A percentile compares a stretch with the other conserved stretches of the same genome.
phyloP scores from a whole-genome alignment of 1,284 basidiomycete species.

The Puccinia triticina region DNA sequence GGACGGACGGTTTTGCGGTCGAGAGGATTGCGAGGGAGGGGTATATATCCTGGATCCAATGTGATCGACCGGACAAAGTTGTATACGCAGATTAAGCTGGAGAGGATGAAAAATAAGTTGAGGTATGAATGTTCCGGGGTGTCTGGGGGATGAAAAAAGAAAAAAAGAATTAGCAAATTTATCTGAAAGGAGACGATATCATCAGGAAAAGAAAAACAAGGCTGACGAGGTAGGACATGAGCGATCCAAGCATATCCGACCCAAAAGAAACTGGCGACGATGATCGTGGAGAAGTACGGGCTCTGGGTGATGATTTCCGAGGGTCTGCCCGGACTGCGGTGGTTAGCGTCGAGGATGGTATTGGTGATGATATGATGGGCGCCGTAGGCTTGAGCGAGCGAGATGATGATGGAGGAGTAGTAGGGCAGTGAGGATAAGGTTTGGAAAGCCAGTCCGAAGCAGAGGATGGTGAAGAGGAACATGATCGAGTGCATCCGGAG shows the following conservation, averaged over 20 bases:
- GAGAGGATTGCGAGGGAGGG: slow-evolving; percentile 72
- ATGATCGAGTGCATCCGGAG: slow-evolving; percentile 80
- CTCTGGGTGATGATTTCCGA: slow-evolving; percentile 60
- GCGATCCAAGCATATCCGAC: slow-evolving; percentile 81
- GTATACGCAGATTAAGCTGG: slow-evolving; percentile 74
- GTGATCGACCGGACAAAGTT: slow-evolving; percentile 87
- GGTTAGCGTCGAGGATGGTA: slow-evolving; percentile 72
- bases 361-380: slow-evolving; percentile 91
- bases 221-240: slow-evolving; percentile 70
- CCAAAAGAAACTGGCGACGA: slow-evolving; percentile 82
- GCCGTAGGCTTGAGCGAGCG: slow-evolving; percentile 79
- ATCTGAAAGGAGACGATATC: slow-evolving; percentile 55
- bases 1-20: slow-evolving; percentile 77
- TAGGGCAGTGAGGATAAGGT: slow-evolving; percentile 80
- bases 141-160: slow-evolving; percentile 63
- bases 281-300: slow-evolving; percentile 90
- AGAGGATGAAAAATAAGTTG: slow-evolving; percentile 75
- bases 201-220: background rate
- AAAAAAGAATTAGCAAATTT: background rate
- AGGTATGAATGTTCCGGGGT: slow-evolving; percentile 74
- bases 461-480: slow-evolving; percentile 75
- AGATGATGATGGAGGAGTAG: slow-evolving; percentile 82
- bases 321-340: slow-evolving; percentile 57
- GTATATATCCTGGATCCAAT: slow-evolving; percentile 86
- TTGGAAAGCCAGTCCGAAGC: slow-evolving; percentile 79